These are phyloP conservation scores for Leucogyrophana mollusca DNA, from an alignment of 768 basidiomycete species.

Conservation along the genomic window DNA sequence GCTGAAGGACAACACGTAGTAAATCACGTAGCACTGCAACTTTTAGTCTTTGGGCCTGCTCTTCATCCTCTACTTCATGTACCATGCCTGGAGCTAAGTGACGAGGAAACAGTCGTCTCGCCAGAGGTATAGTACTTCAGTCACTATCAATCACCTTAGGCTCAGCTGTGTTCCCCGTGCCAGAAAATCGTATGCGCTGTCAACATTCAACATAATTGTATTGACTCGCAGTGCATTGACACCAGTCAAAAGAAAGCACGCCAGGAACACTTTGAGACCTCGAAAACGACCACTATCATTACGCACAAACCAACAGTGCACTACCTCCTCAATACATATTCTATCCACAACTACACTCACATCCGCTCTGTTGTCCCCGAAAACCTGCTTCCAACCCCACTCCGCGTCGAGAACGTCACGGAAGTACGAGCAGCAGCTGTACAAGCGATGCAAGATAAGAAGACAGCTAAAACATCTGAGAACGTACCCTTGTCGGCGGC, in stretches of 20 bases:
- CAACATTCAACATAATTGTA: slow-evolving; percentile 18
- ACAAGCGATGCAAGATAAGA: neutral
- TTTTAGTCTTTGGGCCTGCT: slow-evolving; percentile 4
- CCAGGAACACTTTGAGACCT: slow-evolving; percentile 11
- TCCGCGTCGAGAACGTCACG: neutral
- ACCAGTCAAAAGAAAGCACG: neutral
- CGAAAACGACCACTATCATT: slow-evolving; percentile 1
- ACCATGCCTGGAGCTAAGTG: slow-evolving; percentile 4
- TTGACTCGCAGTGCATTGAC: slow-evolving; percentile 4
- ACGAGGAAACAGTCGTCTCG: neutral
- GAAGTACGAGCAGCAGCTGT: neutral
- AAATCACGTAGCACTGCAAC: neutral
- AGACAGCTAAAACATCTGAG: neutral
- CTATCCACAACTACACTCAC: slow-evolving; percentile 17
- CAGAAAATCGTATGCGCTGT: slow-evolving; percentile 15
- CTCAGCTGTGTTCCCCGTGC: neutral
- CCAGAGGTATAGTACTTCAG: neutral
- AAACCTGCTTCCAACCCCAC: neutral
- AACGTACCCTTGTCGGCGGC: too few species aligned
- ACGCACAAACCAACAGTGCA: slow-evolving; percentile 5
- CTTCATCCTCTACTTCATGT: slow-evolving; percentile 6
- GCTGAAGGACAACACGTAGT: neutral
- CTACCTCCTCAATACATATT: slow-evolving; percentile 14
- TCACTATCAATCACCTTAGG: neutral
- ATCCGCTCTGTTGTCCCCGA: neutral